Base-by-base conservation (phyloP, 805 yeast species). In the Teunomyces cretensis region DNA sequence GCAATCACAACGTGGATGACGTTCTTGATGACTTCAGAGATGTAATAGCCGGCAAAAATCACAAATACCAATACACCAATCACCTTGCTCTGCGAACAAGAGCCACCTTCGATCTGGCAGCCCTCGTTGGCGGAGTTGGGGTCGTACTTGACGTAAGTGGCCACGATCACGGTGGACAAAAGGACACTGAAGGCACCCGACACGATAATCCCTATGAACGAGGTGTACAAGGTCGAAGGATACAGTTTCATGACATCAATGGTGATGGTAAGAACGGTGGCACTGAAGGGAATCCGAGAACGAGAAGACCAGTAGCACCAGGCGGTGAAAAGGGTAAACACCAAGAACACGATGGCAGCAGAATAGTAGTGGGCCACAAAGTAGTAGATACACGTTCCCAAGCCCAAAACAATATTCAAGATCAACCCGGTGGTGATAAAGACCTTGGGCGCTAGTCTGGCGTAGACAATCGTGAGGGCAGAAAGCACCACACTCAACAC, bases 21-120 rank as follows among this genome's bases (percentile, higher is more conserved):
- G 56, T 87, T 89, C 65, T 83, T 82, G 46, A 88, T 72, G 14
- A 90, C 94, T 65, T 89, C 97, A 24, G 94, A 78, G 48, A 89
- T 79, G 62, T 81, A 86, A 61, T 79, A 90, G 14, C 96, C 96
- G 4, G 92, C 86, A 63, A 91, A 88, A 52, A 89, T 81, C 5
- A 85, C 80, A 64, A 79, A 84, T 22, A 89, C 81, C 49, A 88
- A 65, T 11, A 86, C 62, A 4, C 94, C 95, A 51, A 85, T 76
- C 53, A 87, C 69, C 56, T 76, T 85, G 2, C 79, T 69, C 30
- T 76, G 71, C 12, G 56, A 83, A 74, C 74, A 89, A 67, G 47
- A 44, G 7, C 72, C 79, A 40, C 58, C 89, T 76, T 51, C 80
- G 71, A 54, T 73, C 12, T 57, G 44, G 58, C 92, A 86, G 7